Percentiles rank a stretch among this genome's conserved stretches.
Evolutionary conservation across 75 land plant genomes (phyloP).

Genomic region (Sequoiadendron giganteum): DNA sequence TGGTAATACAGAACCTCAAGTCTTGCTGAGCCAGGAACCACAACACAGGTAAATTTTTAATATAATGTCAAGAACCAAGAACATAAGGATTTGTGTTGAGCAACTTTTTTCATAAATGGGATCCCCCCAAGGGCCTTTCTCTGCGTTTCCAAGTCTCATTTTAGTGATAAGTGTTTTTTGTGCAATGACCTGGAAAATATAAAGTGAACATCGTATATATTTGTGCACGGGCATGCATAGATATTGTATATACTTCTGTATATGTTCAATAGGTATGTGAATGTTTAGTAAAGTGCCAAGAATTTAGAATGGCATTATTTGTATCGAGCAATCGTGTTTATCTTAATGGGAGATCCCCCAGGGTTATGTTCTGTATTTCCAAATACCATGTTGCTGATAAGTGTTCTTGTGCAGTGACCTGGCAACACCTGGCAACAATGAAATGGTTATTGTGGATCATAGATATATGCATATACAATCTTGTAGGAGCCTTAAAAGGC

Average conservation of each 20-base stretch:
- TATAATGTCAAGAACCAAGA: not conserved
- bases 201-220: not conserved
- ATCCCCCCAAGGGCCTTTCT: no score
- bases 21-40: not conserved
- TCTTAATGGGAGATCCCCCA: not conserved
- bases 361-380: not conserved
- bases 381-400: not conserved
- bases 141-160: not conserved
- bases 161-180: not conserved
- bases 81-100: not conserved
- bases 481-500: not conserved
- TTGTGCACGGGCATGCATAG: no score
- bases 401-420: not conserved
- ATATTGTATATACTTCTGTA: not conserved
- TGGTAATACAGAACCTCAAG: not conserved
- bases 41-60: not conserved
- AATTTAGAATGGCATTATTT: not conserved
- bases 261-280: not conserved
- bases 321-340: not conserved
- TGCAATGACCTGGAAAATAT: not conserved
- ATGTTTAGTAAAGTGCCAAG: not conserved
- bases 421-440: not conserved
- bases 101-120: not conserved
- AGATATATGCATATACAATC: not conserved
- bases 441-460: not conserved